These are phyloP conservation scores for Vaccinium macrocarpon DNA, from an alignment of 148 eudicot genomes.

Conservation along the genomic window DNA sequence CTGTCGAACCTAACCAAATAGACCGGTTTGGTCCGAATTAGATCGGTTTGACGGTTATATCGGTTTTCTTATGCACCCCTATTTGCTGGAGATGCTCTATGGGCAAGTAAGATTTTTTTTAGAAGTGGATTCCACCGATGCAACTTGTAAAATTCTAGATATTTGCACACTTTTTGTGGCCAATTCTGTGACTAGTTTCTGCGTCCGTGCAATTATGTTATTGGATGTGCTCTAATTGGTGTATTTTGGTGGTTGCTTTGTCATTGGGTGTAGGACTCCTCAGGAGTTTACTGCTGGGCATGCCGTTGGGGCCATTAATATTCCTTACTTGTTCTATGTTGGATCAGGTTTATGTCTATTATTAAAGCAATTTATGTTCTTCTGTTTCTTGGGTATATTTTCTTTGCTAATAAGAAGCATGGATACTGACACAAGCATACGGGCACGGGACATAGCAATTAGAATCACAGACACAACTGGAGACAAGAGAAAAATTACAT, in stretches of 20 bases:
- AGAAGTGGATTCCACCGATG: not conserved
- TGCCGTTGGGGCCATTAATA: constrained; percentile 63
- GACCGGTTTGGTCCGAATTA: too few relatives aligned
- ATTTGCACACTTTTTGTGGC: not conserved
- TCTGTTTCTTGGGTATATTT: not conserved
- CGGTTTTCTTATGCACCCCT: too few relatives aligned
- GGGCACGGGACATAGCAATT: too few relatives aligned
- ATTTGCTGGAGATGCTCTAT: not conserved
- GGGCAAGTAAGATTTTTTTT: not conserved
- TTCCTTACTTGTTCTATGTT: constrained; percentile 59
- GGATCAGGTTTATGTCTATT: constrained; percentile 53
- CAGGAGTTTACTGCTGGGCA: constrained; percentile 77
- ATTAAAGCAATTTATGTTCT: not conserved
- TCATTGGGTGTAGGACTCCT: constrained; percentile 42
- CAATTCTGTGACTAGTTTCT: not conserved
- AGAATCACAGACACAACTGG: not conserved
- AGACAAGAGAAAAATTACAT: not conserved
- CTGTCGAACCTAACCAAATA: too few relatives aligned
- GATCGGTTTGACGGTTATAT: too few relatives aligned
- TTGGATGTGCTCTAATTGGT: not conserved
- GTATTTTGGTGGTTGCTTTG: not conserved
- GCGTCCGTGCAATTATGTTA: not conserved
- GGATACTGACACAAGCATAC: too few relatives aligned
- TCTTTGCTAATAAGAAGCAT: not conserved
- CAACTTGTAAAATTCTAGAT: not conserved